A percentile compares a stretch with the other conserved stretches of the same genome.
Evolutionary conservation across 2,329 filamentous ascomycete species (phyloP).

Genomic region (Sarocladiaceae sp.): DNA sequence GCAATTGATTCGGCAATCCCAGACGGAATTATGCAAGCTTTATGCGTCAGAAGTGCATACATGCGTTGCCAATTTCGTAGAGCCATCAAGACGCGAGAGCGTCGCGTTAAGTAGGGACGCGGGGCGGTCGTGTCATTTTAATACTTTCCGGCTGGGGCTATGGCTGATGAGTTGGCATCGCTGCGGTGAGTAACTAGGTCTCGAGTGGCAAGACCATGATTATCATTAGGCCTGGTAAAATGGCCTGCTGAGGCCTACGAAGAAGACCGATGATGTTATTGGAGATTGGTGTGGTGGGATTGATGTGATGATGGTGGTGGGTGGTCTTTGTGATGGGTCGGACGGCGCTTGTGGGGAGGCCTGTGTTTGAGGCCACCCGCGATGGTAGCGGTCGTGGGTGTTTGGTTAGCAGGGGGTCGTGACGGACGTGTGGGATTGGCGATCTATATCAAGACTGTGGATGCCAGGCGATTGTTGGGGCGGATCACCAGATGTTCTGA

Average conservation of each 20-base stretch:
- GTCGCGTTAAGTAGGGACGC: background rate
- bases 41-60: no score
- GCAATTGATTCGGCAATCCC: no score
- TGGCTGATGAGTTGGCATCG: no score
- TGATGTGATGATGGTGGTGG: background rate
- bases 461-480: no score
- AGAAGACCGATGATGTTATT: background rate
- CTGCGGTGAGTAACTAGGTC: no score
- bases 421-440: background rate
- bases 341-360: background rate
- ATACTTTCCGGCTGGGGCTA: no score
- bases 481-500: no score
- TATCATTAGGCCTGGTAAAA: background rate
- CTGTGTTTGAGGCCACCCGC: constrained; percentile 2
- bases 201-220: background rate
- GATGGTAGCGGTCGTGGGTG: no score
- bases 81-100: background rate
- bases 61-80: no score
- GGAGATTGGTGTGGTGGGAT: background rate
- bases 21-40: background rate
- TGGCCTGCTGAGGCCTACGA: background rate
- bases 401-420: no score
- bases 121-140: background rate
- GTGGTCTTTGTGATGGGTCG: background rate
- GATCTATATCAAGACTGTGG: background rate